Evolutionary conservation across 495 filamentous ascomycete genomes (phyloP).

Genomic region (Xylaria sp.): DNA sequence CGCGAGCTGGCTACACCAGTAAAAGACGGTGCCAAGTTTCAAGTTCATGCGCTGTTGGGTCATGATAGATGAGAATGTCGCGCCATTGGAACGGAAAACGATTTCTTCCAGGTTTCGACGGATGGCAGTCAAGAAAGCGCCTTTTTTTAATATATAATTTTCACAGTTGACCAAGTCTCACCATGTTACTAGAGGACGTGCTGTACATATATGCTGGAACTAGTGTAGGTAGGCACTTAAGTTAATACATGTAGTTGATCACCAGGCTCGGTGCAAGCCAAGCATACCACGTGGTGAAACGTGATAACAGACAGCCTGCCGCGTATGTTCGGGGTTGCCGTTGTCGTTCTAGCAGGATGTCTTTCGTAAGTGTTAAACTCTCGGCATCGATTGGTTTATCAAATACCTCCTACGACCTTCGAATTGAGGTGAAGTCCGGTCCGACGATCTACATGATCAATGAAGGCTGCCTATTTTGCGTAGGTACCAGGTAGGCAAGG

Average conservation of each 20-base stretch:
- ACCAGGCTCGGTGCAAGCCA: neutral
- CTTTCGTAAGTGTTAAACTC: neutral
- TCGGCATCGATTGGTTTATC: neutral
- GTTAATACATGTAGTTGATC: no score
- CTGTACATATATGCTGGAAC: neutral
- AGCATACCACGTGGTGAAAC: conserved; percentile 5
- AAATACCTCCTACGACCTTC: neutral
- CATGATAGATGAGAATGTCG: neutral
- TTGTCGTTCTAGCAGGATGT: neutral
- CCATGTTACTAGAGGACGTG: neutral
- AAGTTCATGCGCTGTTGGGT: neutral
- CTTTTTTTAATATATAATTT: no score
- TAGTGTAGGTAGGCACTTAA: no score
- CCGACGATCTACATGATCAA: neutral
- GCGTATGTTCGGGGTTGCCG: conserved; percentile 6
- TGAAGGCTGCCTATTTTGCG: neutral
- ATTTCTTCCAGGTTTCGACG: neutral
- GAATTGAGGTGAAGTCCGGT: neutral
- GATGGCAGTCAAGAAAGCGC: neutral
- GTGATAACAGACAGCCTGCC: neutral
- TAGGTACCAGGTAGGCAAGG: no score
- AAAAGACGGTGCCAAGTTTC: neutral
- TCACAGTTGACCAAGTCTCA: neutral
- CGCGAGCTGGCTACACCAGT: neutral
- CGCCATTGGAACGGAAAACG: neutral